Conservation (phyloP, 805 yeast species). For the Scheffersomyces stipitis region DNA sequence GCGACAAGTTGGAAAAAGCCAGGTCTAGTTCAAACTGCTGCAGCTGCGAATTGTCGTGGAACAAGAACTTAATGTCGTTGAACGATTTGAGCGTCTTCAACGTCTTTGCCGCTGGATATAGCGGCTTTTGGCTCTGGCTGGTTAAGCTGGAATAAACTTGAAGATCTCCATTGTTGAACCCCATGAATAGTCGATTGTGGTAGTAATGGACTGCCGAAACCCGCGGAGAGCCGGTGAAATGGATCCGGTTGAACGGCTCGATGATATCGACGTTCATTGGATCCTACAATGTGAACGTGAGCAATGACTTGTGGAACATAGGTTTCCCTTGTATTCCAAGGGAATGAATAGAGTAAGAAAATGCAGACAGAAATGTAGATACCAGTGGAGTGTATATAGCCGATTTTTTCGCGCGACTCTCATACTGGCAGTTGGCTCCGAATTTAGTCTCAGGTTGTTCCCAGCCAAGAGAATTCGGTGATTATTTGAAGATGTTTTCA, state of each 20-base stretch:
- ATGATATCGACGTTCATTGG: constrained; percentile 43
- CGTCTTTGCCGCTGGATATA: constrained; percentile 11
- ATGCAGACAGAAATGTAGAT: too few relatives aligned
- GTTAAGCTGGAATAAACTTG: constrained; percentile 20
- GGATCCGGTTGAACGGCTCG: constrained; percentile 36
- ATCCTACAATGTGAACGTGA: too few relatives aligned
- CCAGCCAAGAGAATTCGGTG: too few relatives aligned
- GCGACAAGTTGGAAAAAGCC: constrained; percentile 19
- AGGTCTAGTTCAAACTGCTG: constrained; percentile 17
- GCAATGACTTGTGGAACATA: too few relatives aligned
- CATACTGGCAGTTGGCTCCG: too few relatives aligned
- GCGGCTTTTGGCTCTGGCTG: constrained; percentile 9
- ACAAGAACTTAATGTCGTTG: constrained; percentile 21
- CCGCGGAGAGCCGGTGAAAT: constrained; percentile 19
- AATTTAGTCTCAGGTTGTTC: too few relatives aligned
- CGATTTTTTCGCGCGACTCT: too few relatives aligned
- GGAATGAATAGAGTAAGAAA: too few relatives aligned
- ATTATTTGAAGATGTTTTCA: too few relatives aligned
- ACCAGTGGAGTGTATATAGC: too few relatives aligned
- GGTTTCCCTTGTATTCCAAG: too few relatives aligned
- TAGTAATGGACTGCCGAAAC: constrained; percentile 24
- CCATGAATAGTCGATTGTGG: constrained; percentile 25
- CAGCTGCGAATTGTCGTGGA: constrained; percentile 18
- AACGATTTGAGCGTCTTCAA: constrained; percentile 19
- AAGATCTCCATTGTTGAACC: constrained; percentile 37